These are phyloP conservation scores for Saccharomycopsis fibuligera DNA, from an alignment of 805 yeast genomes.

Conservation along the genomic window DNA sequence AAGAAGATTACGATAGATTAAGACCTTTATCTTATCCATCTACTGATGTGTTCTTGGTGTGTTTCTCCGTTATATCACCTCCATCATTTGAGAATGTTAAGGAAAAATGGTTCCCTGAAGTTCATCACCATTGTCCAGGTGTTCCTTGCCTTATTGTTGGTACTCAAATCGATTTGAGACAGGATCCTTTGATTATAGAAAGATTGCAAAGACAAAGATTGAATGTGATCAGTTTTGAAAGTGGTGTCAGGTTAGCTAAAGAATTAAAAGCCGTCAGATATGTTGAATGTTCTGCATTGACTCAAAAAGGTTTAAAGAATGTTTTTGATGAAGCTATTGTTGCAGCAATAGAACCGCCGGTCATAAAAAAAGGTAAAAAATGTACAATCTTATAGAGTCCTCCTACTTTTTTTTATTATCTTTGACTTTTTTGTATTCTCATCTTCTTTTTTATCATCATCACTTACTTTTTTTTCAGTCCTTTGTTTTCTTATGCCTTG, in stretches of 20 bases:
- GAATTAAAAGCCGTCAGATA: conserved; percentile 94
- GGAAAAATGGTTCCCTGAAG: conserved; percentile 99
- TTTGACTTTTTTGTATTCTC: neutral
- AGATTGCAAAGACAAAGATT: conserved; percentile 87
- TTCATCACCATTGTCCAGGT: conserved; percentile 97
- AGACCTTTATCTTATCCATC: conserved; percentile 97
- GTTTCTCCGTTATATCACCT: conserved; percentile 95
- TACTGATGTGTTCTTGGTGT: conserved; percentile 92
- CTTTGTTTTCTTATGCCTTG: neutral
- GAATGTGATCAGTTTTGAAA: conserved; percentile 76
- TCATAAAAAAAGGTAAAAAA: conserved; percentile 68
- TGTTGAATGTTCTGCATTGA: conserved; percentile 95
- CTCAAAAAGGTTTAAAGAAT: conserved; percentile 93
- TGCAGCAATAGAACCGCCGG: conserved; percentile 97
- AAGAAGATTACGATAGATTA: conserved; percentile 96
- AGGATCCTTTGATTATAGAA: conserved; percentile 85
- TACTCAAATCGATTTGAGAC: conserved; percentile 91
- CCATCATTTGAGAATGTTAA: conserved; percentile 96
- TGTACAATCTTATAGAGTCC: conserved; percentile 75
- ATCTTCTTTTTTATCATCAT: too few relatives aligned
- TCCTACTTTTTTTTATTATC: neutral
- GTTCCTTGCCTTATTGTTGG: conserved; percentile 97
- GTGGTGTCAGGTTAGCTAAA: conserved; percentile 89
- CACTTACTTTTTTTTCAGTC: too few relatives aligned
- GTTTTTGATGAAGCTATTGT: conserved; percentile 99